phyloP scores from a whole-genome alignment of 176 grass and related monocot species.

The Oryza coarctata region DNA sequence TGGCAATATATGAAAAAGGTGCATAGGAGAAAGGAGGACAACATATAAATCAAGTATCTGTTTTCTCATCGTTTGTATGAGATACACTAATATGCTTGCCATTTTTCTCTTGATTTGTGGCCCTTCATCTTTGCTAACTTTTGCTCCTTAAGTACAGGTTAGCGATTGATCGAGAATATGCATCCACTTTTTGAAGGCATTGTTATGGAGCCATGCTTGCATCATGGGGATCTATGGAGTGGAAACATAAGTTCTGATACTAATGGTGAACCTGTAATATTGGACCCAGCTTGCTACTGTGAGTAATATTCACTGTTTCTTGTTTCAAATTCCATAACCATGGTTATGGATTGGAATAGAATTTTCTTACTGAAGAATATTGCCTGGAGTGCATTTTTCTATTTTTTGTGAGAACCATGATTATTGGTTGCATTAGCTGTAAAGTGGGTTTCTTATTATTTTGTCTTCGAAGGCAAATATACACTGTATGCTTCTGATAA shows the following conservation, averaged over 20 bases:
- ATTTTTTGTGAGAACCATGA: neutral
- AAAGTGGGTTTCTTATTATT: neutral
- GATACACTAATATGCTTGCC: neutral
- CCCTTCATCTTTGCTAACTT: neutral
- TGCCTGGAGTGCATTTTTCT: neutral
- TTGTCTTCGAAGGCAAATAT: neutral
- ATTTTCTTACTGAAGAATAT: neutral
- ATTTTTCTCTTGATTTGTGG: neutral
- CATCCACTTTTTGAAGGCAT: constrained; percentile 66
- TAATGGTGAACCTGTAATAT: constrained; percentile 80
- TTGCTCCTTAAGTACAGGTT: constrained; percentile 40
- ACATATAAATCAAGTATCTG: neutral
- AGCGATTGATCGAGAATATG: constrained; percentile 66
- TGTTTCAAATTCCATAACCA: neutral
- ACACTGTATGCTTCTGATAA: neutral
- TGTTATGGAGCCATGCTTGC: constrained; percentile 73
- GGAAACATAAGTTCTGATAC: constrained; percentile 86
- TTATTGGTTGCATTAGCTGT: neutral
- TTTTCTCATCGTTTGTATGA: neutral
- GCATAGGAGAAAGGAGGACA: neutral
- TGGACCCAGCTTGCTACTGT: constrained; percentile 98
- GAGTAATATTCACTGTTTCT: constrained; percentile 26
- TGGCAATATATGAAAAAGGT: constrained; percentile 73
- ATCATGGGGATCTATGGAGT: constrained; percentile 95
- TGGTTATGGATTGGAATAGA: neutral